Evolutionary conservation across 1,139 yeast species (phyloP).

Genomic region (Pneumocystis murina): DNA sequence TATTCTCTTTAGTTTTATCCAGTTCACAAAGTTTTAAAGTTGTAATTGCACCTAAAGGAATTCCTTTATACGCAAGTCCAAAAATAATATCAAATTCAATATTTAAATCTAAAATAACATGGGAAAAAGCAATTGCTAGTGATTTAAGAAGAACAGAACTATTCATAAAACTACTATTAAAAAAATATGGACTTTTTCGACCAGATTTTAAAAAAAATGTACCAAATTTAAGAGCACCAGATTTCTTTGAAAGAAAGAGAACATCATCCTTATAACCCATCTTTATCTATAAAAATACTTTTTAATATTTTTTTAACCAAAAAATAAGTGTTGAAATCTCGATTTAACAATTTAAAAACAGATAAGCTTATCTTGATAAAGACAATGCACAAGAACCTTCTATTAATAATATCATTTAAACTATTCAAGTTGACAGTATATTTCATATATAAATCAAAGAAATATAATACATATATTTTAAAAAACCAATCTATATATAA

Average conservation of each 20-base stretch:
- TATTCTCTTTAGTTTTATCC: slow-evolving; percentile 28
- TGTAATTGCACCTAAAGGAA: slow-evolving; percentile 85
- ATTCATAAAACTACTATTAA: slow-evolving; percentile 80
- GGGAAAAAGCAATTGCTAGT: slow-evolving; percentile 77
- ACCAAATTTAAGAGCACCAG: slow-evolving; percentile 58
- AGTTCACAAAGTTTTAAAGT: slow-evolving; percentile 83
- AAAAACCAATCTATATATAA: too few species aligned
- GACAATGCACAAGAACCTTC: too few species aligned
- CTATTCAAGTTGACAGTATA: too few species aligned
- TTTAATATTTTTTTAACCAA: not conserved
- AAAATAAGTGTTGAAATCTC: not conserved
- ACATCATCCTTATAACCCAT: slow-evolving; percentile 37
- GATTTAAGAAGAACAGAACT: slow-evolving; percentile 64
- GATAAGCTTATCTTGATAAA: too few species aligned
- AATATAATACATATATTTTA: too few species aligned
- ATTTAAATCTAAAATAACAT: slow-evolving; percentile 59
- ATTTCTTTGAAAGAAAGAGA: slow-evolving; percentile 32
- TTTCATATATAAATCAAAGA: too few species aligned
- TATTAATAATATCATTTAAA: too few species aligned
- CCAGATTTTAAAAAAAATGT: slow-evolving; percentile 51
- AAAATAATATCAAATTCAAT: slow-evolving; percentile 78
- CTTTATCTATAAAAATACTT: not conserved
- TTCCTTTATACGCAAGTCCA: slow-evolving; percentile 98
- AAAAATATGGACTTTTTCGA: slow-evolving; percentile 87
- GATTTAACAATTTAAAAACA: not conserved